phyloP scores from a whole-genome alignment of 2,329 filamentous ascomycete genomes.

The Aspergillus japonicus region DNA sequence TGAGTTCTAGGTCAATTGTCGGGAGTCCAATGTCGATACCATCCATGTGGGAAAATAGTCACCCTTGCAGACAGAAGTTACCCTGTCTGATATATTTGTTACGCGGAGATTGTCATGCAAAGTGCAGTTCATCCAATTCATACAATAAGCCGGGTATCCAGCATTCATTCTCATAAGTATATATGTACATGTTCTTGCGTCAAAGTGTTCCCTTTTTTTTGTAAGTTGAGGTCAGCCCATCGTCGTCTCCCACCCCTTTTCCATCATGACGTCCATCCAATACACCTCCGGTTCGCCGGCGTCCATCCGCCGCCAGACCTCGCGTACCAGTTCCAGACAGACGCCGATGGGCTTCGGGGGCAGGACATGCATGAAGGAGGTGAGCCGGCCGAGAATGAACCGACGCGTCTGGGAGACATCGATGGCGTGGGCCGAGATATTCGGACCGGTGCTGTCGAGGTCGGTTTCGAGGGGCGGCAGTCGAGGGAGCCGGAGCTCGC shows the following conservation, averaged over 20 bases:
- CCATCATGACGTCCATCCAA: constrained; percentile 59
- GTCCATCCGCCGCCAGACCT: constrained; percentile 55
- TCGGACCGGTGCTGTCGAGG: constrained; percentile 18
- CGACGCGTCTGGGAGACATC: constrained; percentile 50
- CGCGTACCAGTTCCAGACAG: constrained; percentile 52
- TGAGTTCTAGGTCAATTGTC: not conserved
- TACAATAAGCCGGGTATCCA: not conserved
- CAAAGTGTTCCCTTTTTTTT: not conserved
- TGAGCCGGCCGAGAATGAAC: constrained; percentile 51
- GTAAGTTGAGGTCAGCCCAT: constrained; percentile 40
- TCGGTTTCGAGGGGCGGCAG: constrained; percentile 11
- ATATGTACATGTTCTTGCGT: not conserved
- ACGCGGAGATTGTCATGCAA: not conserved
- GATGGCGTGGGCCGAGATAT: constrained; percentile 41
- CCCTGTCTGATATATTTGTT: not conserved
- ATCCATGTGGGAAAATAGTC: not conserved
- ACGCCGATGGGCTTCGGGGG: constrained; percentile 54
- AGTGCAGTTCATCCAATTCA: not conserved
- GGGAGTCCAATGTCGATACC: not conserved
- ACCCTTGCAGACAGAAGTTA: not conserved
- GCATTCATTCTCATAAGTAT: not conserved
- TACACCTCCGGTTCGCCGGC: constrained; percentile 47
- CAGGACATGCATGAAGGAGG: constrained; percentile 46
- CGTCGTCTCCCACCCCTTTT: constrained; percentile 57
- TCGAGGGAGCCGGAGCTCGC: constrained; percentile 50